Percentiles rank a stretch among this genome's conserved stretches.
phyloP scores from a whole-genome alignment of 75 land plant species.

The Pinus albicaulis region DNA sequence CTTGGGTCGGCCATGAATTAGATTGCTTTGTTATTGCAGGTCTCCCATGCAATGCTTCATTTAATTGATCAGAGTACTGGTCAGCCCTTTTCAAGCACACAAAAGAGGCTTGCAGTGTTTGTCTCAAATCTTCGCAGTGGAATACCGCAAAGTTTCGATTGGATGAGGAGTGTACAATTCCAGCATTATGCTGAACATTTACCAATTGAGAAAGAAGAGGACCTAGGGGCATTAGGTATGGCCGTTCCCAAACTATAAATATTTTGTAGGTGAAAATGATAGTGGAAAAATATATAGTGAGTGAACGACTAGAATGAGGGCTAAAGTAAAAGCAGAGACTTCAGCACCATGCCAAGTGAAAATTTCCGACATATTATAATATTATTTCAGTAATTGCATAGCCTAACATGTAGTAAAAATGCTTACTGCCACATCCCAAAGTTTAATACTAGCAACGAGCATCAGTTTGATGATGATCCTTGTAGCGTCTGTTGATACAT shows the following conservation, averaged over 20 bases:
- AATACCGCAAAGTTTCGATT: slow-evolving; percentile 68
- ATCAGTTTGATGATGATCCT: too few relatives aligned
- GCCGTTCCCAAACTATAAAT: neutral
- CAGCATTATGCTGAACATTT: neutral
- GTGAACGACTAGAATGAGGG: neutral
- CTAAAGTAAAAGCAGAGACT: neutral
- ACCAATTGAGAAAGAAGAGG: slow-evolving; percentile 11
- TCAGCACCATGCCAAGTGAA: too few relatives aligned
- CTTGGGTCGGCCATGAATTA: neutral
- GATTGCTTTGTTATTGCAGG: slow-evolving; percentile 30
- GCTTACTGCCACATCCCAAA: too few relatives aligned
- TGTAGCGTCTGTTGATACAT: too few relatives aligned
- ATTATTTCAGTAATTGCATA: too few relatives aligned
- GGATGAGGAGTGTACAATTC: slow-evolving; percentile 33
- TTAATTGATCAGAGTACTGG: slow-evolving; percentile 69
- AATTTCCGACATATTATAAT: too few relatives aligned
- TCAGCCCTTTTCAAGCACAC: slow-evolving; percentile 55
- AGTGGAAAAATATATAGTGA: neutral
- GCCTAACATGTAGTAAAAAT: too few relatives aligned
- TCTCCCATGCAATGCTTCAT: slow-evolving; percentile 88
- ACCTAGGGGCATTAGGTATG: slow-evolving; percentile 1
- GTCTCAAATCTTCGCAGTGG: slow-evolving; percentile 83
- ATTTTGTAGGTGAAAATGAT: neutral
- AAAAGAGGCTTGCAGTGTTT: slow-evolving; percentile 66
- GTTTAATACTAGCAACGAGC: too few relatives aligned